Conservation (phyloP, 2,329 filamentous ascomycete species). For the Cladosporium halotolerans region DNA sequence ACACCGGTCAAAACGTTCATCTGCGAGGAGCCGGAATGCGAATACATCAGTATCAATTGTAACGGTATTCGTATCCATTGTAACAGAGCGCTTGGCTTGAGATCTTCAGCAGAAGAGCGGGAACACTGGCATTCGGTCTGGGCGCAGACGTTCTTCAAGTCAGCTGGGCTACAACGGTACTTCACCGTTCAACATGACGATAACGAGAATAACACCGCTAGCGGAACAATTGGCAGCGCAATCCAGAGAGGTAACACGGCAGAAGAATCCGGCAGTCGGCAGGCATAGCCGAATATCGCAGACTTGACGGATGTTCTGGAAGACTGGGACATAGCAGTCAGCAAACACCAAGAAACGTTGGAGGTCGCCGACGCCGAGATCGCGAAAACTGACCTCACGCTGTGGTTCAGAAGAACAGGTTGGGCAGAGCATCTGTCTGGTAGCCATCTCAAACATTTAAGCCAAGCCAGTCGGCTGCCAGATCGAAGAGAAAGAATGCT, state of each 20-base stretch:
- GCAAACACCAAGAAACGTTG: not conserved
- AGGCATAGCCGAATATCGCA: not conserved
- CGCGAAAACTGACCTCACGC: not conserved
- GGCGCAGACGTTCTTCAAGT: conserved; percentile 14
- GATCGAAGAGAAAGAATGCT: not conserved
- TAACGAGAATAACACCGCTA: not conserved
- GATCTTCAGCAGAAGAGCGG: not conserved
- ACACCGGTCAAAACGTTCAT: not conserved
- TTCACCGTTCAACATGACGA: conserved; percentile 11
- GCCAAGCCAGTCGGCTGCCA: not conserved
- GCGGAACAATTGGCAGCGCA: too few species aligned
- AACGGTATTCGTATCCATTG: not conserved
- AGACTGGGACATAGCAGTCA: not conserved
- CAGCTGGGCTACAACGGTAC: conserved; percentile 12
- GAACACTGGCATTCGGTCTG: conserved; percentile 3
- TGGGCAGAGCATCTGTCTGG: not conserved
- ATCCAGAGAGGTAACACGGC: too few species aligned
- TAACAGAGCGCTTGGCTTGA: conserved; percentile 1
- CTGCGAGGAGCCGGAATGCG: not conserved
- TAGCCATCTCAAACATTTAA: not conserved
- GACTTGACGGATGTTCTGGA: not conserved
- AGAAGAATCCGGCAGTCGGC: too few species aligned
- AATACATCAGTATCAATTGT: not conserved
- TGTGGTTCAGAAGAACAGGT: not conserved
- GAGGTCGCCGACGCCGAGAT: not conserved